These are phyloP conservation scores for Moelleriella libera DNA, from an alignment of 2,329 filamentous ascomycete genomes.

Conservation along the genomic window DNA sequence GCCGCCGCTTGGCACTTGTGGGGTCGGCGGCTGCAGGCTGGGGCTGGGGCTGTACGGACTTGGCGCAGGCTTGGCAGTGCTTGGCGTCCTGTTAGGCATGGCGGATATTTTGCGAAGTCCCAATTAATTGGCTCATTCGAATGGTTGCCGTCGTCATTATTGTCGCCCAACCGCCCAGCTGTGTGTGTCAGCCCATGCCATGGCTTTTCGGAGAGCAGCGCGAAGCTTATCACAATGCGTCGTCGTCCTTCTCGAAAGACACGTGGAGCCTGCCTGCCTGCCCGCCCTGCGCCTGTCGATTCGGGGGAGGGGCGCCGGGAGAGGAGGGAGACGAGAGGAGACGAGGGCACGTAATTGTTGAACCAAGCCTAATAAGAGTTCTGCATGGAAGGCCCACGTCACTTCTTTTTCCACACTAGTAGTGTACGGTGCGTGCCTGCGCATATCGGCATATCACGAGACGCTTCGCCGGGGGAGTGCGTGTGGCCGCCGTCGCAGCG, in stretches of 20 bases:
- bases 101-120: background rate
- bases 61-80: background rate
- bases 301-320: too few relatives aligned
- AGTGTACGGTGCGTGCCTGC: too few relatives aligned
- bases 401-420: background rate
- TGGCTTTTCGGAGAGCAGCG: background rate
- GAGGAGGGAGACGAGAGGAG: too few relatives aligned
- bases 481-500: too few relatives aligned
- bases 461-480: too few relatives aligned
- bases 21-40: background rate
- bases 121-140: background rate
- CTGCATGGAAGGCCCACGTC: background rate
- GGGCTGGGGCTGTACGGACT: background rate
- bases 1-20: background rate
- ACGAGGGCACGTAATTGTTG: too few relatives aligned
- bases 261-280: background rate
- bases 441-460: too few relatives aligned
- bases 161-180: background rate
- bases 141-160: background rate
- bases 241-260: background rate
- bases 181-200: background rate
- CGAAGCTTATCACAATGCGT: background rate
- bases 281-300: too few relatives aligned
- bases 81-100: background rate
- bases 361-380: too few relatives aligned